These are phyloP conservation scores for Cerrena zonata DNA, from an alignment of 1,284 basidiomycete genomes.

Conservation along the genomic window DNA sequence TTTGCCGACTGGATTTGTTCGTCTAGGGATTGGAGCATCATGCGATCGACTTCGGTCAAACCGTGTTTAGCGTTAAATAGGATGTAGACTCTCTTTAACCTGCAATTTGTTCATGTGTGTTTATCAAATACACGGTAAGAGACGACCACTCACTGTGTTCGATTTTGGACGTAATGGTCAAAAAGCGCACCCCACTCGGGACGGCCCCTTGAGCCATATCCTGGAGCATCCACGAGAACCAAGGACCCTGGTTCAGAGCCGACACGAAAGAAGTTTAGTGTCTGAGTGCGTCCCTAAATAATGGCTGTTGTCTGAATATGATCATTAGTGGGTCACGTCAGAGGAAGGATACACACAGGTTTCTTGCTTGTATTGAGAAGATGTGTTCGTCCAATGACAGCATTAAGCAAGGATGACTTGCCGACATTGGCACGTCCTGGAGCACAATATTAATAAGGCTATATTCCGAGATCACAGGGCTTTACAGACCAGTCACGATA, in stretches of 20 bases:
- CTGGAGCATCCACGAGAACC: constrained; percentile 70
- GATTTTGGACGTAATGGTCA: constrained; percentile 52
- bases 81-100: constrained; percentile 63
- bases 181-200: constrained; percentile 69
- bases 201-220: constrained; percentile 68
- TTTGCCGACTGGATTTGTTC: constrained; percentile 30
- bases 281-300: constrained; percentile 58
- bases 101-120: constrained; percentile 22
- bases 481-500: constrained; percentile 26
- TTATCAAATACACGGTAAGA: neutral
- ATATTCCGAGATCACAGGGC: neutral
- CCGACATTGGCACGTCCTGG: constrained; percentile 58
- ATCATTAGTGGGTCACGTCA: too few species aligned
- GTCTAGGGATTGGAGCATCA: constrained; percentile 56
- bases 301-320: neutral
- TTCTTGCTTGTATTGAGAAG: constrained; percentile 62
- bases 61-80: constrained; percentile 64
- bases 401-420: constrained; percentile 69
- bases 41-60: constrained; percentile 47
- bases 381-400: constrained; percentile 51
- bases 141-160: constrained; percentile 47
- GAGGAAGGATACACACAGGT: constrained; percentile 39
- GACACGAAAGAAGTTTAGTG: constrained; percentile 66
- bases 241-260: constrained; percentile 50
- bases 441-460: neutral